Evolutionary conservation across 176 grass and related monocot species (phyloP).

Genomic region (Avena eriantha): DNA sequence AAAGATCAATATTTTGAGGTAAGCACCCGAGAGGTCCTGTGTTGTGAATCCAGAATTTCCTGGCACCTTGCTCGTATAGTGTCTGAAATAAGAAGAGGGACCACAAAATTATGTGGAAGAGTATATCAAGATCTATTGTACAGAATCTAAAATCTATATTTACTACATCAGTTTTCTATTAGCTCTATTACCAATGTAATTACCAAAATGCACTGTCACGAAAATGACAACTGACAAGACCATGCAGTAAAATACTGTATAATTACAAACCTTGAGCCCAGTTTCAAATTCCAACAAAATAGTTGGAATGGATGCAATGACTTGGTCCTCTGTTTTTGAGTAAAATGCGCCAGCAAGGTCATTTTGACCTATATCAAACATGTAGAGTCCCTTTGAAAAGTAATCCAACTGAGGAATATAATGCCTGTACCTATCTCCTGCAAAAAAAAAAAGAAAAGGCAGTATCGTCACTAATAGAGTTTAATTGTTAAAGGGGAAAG

Average conservation of each 20-base stretch:
- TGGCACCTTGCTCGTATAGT: slow-evolving; percentile 87
- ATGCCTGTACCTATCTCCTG: slow-evolving; percentile 67
- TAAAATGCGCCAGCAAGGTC: slow-evolving; percentile 94
- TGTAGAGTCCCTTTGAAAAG: slow-evolving; percentile 84
- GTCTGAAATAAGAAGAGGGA: slow-evolving; percentile 56
- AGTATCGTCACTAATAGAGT: not conserved
- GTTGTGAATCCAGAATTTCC: slow-evolving; percentile 99
- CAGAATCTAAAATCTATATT: not conserved
- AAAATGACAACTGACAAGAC: not conserved
- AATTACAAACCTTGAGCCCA: slow-evolving; percentile 80
- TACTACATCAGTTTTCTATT: not conserved
- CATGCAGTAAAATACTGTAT: not conserved
- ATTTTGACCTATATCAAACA: slow-evolving; percentile 99
- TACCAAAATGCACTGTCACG: not conserved
- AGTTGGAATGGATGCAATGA: slow-evolving; percentile 84
- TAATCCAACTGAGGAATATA: slow-evolving; percentile 83
- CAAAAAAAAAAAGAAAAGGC: slow-evolving; percentile 31
- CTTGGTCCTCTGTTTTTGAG: slow-evolving; percentile 87
- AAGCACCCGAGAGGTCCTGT: slow-evolving; percentile 95
- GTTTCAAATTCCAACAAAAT: slow-evolving; percentile 89
- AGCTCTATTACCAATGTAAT: not conserved
- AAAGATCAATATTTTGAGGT: slow-evolving; percentile 82
- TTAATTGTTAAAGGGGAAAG: not conserved
- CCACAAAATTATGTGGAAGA: not conserved
- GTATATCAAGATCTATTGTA: not conserved